Conservation (phyloP, 371 early-diverging fungal species). For the Lichtheimia ramosa region DNA sequence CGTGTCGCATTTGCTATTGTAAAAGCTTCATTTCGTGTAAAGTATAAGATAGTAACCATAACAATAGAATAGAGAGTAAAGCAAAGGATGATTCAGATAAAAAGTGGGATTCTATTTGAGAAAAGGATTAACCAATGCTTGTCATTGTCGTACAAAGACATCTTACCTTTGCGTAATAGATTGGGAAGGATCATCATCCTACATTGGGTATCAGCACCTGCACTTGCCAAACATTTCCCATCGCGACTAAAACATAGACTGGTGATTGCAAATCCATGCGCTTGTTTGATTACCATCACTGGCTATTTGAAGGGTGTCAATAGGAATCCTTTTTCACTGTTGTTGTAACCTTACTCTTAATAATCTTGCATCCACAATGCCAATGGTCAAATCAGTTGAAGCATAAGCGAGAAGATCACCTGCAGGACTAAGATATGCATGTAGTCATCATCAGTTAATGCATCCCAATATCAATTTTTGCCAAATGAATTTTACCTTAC, state of each 20-base stretch:
- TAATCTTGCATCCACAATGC: constrained; percentile 55
- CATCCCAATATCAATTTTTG: not conserved
- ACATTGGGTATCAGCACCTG: constrained; percentile 58
- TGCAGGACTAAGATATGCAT: constrained; percentile 36
- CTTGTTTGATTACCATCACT: constrained; percentile 40
- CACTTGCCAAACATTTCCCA: constrained; percentile 48
- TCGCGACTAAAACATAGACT: constrained; percentile 51
- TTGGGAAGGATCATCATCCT: constrained; percentile 46
- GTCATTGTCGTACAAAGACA: not conserved
- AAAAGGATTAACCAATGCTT: not conserved
- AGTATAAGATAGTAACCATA: constrained; percentile 24
- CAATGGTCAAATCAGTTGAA: constrained; percentile 55
- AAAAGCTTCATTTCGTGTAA: constrained; percentile 15
- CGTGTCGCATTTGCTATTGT: not conserved
- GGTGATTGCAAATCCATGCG: constrained; percentile 57
- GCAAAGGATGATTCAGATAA: constrained; percentile 4
- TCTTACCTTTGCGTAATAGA: constrained; percentile 18
- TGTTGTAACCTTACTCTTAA: constrained; percentile 40
- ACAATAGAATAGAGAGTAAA: constrained; percentile 18
- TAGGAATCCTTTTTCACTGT: not conserved
- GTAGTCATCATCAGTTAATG: not conserved
- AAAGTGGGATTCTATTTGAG: not conserved
- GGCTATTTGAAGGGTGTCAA: constrained; percentile 12
- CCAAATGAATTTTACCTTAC: constrained; percentile 17
- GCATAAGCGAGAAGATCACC: constrained; percentile 65